A percentile compares a stretch with the other conserved stretches of the same genome.
phyloP scores from a whole-genome alignment of 352 stramenopile species.

The Phytopythium oedochilum region DNA sequence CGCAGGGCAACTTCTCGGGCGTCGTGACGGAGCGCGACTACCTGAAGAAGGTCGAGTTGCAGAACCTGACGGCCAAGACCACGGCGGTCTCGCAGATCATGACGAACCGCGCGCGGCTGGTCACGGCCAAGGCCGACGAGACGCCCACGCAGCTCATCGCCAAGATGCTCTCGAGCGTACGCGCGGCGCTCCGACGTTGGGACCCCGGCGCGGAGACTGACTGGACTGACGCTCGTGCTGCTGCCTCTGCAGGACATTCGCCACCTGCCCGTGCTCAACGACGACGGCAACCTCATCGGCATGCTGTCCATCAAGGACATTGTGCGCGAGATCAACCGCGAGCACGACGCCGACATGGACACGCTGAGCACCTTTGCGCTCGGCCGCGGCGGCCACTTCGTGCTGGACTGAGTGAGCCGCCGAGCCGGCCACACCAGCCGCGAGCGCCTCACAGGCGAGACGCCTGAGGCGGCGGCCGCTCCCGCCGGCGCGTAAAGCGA shows the following conservation, averaged over 20 bases:
- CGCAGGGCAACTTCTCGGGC: constrained; percentile 85
- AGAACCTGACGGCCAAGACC: constrained; percentile 82
- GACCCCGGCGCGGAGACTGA: too few relatives aligned
- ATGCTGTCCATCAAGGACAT: constrained; percentile 96
- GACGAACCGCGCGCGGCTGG: constrained; percentile 89
- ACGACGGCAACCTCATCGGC: constrained; percentile 85
- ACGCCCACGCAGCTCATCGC: constrained; percentile 90
- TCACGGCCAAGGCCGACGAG: constrained; percentile 85
- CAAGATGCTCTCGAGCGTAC: constrained; percentile 93
- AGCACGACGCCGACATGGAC: constrained; percentile 77
- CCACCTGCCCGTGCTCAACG: constrained; percentile 93
- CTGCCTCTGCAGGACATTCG: constrained; percentile 76
- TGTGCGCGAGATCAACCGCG: constrained; percentile 81
- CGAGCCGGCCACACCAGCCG: too few relatives aligned
- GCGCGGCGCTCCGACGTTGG: too few relatives aligned
- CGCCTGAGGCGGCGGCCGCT: too few relatives aligned
- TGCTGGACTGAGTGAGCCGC: constrained; percentile 73
- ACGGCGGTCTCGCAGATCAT: constrained; percentile 93
- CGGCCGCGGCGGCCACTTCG: constrained; percentile 74
- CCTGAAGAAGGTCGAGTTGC: constrained; percentile 94
- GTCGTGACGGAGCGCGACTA: constrained; percentile 95
- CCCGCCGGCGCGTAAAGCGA: too few relatives aligned
- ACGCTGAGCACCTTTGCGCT: constrained; percentile 76
- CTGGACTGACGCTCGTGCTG: not conserved
- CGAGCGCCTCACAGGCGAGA: too few relatives aligned